Evolutionary conservation across 2,329 filamentous ascomycete species (phyloP).

Genomic region (Lizonia empirigonia): DNA sequence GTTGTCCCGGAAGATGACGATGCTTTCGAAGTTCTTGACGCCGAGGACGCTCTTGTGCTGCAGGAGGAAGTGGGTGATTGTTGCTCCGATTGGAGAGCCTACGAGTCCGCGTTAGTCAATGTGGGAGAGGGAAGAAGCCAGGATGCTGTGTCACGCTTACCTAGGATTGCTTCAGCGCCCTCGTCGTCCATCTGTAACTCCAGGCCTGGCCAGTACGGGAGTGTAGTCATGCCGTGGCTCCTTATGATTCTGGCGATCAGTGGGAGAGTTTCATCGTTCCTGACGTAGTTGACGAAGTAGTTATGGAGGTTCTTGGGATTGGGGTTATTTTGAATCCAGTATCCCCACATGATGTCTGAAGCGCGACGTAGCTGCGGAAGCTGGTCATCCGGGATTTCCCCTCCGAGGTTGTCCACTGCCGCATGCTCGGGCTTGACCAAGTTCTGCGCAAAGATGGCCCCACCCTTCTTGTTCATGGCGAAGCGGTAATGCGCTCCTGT

Average conservation of each 20-base stretch:
- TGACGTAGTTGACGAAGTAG: constrained; percentile 11
- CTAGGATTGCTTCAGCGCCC: constrained; percentile 18
- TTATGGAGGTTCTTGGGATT: constrained; percentile 11
- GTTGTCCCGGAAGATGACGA: constrained; percentile 15
- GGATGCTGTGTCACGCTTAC: neutral
- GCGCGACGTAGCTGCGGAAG: constrained; percentile 5
- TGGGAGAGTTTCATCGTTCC: constrained; percentile 1
- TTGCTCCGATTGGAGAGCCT: constrained; percentile 16
- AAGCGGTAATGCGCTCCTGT: constrained; percentile 13
- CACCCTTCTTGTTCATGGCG: constrained; percentile 8
- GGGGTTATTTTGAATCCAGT: constrained; percentile 8
- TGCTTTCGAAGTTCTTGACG: constrained; percentile 1
- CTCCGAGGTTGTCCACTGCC: neutral
- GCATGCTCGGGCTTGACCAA: neutral
- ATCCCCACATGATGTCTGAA: constrained; percentile 20
- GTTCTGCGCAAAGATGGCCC: constrained; percentile 4
- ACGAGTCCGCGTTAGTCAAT: neutral
- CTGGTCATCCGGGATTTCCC: neutral
- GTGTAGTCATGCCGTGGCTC: neutral
- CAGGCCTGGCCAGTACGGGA: constrained; percentile 22
- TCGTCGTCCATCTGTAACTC: constrained; percentile 7
- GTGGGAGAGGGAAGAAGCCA: neutral
- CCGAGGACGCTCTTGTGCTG: constrained; percentile 18
- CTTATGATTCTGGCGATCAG: neutral
- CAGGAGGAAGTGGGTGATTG: constrained; percentile 8